A percentile compares a stretch with the other conserved stretches of the same genome.
phyloP scores from a whole-genome alignment of 208 protist genomes.

The Zelonia costaricensis region DNA sequence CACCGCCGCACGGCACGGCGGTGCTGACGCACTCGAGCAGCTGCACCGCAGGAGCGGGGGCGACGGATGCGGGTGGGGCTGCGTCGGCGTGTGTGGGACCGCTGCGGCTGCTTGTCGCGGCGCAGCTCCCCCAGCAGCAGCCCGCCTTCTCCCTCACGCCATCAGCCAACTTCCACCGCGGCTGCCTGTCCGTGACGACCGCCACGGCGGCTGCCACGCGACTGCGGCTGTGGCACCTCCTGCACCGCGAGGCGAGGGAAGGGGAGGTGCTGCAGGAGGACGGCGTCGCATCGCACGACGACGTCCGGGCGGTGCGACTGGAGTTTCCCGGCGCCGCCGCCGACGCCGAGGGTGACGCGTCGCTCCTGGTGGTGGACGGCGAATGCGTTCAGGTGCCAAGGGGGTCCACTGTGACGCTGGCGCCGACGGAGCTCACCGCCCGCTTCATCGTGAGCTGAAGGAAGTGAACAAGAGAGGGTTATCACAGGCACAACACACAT shows the following conservation, averaged over 20 bases:
- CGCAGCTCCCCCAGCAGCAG: slow-evolving; percentile 80
- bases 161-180: slow-evolving; percentile 44
- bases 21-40: slow-evolving; percentile 15
- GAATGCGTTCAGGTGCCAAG: slow-evolving; percentile 47
- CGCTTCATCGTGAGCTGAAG: slow-evolving; percentile 42
- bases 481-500: too few relatives aligned
- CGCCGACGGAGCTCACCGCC: slow-evolving; percentile 27
- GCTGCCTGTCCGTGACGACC: slow-evolving; percentile 47
- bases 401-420: slow-evolving; percentile 45
- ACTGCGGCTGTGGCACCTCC: slow-evolving; percentile 77
- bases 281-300: slow-evolving; percentile 59
- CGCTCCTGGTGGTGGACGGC: slow-evolving; percentile 63
- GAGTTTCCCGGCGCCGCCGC: slow-evolving; percentile 18
- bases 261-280: slow-evolving; percentile 74
- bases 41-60: too few relatives aligned
- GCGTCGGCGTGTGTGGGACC: slow-evolving; percentile 2
- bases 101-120: slow-evolving; percentile 59
- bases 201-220: slow-evolving; percentile 55
- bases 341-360: slow-evolving; percentile 5
- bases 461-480: neutral
- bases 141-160: slow-evolving; percentile 73
- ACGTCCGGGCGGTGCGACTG: slow-evolving; percentile 39
- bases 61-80: neutral
- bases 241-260: slow-evolving; percentile 65
- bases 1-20: slow-evolving; percentile 29